Conservation (phyloP, 2,329 filamentous ascomycete species). For the Phyllosticta citrichinensis region DNA sequence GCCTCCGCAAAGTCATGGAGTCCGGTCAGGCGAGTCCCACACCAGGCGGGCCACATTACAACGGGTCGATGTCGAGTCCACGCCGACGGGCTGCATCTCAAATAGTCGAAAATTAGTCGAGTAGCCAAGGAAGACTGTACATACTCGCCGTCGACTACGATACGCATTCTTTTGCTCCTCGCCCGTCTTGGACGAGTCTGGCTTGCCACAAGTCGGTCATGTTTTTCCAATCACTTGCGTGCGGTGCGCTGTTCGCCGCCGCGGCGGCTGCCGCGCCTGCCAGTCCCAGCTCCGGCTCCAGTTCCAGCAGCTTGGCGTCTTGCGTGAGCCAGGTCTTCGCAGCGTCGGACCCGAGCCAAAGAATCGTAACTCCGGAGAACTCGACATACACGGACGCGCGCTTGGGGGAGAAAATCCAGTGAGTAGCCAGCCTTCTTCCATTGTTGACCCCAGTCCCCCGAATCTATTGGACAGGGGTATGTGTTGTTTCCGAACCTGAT, state of each 20-base stretch:
- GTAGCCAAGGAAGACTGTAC: neutral
- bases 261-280: neutral
- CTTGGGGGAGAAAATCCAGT: neutral
- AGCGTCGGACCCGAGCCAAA: neutral
- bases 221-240: neutral
- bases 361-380: neutral
- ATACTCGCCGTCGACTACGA: neutral
- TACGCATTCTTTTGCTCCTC: neutral
- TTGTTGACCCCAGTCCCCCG: neutral
- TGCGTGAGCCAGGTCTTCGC: neutral
- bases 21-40: neutral
- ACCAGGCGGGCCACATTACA: neutral
- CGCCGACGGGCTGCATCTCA: neutral
- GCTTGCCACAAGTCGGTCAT: neutral
- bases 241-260: neutral
- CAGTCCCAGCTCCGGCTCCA: neutral
- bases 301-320: neutral
- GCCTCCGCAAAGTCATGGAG: neutral
- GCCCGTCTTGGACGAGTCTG: neutral
- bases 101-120: neutral
- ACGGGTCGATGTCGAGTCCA: neutral
- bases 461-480: neutral
- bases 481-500: neutral
- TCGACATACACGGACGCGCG: neutral
- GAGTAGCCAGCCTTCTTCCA: neutral